Evolutionary conservation across 2,329 filamentous ascomycete genomes (phyloP), one percentile per base, ranked within the genome.

Genomic region (Pseudocercospora eumusae): DNA sequence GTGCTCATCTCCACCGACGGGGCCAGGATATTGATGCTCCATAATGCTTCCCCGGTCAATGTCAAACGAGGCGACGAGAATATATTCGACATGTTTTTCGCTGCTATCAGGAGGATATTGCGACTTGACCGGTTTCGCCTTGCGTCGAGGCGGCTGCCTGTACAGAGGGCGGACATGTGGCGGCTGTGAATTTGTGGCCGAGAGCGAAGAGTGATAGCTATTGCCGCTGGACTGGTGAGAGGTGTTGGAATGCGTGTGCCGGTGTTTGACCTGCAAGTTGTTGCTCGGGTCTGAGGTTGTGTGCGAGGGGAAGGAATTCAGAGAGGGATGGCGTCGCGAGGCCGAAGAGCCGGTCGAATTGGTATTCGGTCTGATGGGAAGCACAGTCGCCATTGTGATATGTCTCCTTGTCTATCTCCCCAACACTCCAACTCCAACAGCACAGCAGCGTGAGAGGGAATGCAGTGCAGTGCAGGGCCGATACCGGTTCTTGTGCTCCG

Each of bases 1-100:
- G 72, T 96, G 90, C 79, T 99, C 95, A 75, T 99, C 93, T 31
- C 95, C 93, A 56, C 92, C 97, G 65, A 99, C 98, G 56, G 93
- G 88, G 45, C 91, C 88, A 0, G 95, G 95, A 74, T 93, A 99
- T 75, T 99, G 95, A 75, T 99, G 93, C 75, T 99, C 95, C 95
- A 99, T 98, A 70, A 97, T 88, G 52, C 93, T 93, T 2, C 95
- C 95, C 57, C 91, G 88, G 76, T 98, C 93, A 71, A 98, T 96
- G 77, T 98, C 92, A 78, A 99, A 99, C 2, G 92, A 96, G 3
- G 95, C 95, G 59, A 99, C 95, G 57, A 99, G 82, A 57, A 99
- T 98, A 74, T 98, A 99, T 75, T 99, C 95, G 78, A 99, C 95
- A 88, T 99, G 95, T 72, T 95, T 96, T 75, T 98, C 79, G 60